Evolutionary conservation across 1,139 yeast species (phyloP), one percentile per base, ranked within the genome.

Genomic region (Debaryomyces nepalensis): DNA sequence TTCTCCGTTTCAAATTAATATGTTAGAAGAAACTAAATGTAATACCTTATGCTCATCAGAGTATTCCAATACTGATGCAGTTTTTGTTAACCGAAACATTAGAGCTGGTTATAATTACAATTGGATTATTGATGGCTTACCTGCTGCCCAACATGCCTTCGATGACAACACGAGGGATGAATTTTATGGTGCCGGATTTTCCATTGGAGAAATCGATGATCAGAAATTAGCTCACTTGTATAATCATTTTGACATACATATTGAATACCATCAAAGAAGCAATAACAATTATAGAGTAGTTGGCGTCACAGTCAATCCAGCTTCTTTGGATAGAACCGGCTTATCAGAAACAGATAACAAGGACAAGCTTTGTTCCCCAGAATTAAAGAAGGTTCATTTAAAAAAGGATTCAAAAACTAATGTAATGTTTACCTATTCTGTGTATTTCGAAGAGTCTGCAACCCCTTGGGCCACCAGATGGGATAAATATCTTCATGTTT

Each of bases 381-480:
- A 62, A 2, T 64, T 70, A 50, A 52, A 52, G 11, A 59, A 59
- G 31, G 61, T 73, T 21, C 42, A 44, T n/a, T 68, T 73, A 50
- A 53, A 45, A 27, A 63, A 59, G 40, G 65, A 63, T n/a, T 44
- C 49, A 15, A 68, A 63, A 16, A 60, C 68, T 6, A 52, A 54
- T 4, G 77, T 73, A 3, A 37, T 53, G 39, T 73, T 60, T 54
- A 67, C 77, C 8, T 73, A 73, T 54, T 61, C 83, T 3, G 79
- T 85, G 16, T 57, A 58, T 9, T 93, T 93, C 75, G 63, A 68
- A 22, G 77, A 77, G 44, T 85, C 95, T 11, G 70, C 69, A 10
- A 87, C 95, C 10, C 82, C 84, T 8, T 93, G 98, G 99, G 98
- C 98, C 23, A 93, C 98, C 1, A 83, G 99, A 70, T 93, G 99